phyloP scores from a whole-genome alignment of 225 moss, liverwort and hornwort genomes.

The Sphagnum tenellum region DNA sequence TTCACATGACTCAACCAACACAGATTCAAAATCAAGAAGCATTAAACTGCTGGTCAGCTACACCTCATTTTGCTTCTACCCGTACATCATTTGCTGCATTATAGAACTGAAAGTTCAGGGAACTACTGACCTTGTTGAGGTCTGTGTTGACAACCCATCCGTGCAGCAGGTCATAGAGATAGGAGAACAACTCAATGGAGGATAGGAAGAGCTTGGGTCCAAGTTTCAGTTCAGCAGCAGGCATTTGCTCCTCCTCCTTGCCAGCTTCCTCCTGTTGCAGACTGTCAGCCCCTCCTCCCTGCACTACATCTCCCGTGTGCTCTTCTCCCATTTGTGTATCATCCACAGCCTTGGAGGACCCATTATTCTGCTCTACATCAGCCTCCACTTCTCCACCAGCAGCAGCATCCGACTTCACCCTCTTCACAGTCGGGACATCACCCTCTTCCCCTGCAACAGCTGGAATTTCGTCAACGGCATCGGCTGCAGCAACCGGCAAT shows the following conservation, averaged over 20 bases:
- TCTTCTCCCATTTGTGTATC: constrained; percentile 2
- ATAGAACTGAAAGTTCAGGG: too few relatives aligned
- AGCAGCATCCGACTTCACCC: constrained; percentile 15
- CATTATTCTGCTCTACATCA: constrained; percentile 1
- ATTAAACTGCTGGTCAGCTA: too few relatives aligned
- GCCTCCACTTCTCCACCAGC: constrained; percentile 1
- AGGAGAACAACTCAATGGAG: constrained; percentile 75
- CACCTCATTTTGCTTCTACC: too few relatives aligned
- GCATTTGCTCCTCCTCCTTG: constrained; percentile 2
- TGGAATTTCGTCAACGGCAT: background rate
- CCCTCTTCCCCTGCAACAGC: too few relatives aligned
- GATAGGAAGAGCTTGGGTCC: constrained; percentile 72
- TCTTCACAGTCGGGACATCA: constrained; percentile 15
- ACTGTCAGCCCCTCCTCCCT: background rate
- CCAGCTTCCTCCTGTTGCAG: constrained; percentile 4
- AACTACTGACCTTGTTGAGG: constrained; percentile 50
- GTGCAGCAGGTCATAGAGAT: constrained; percentile 85
- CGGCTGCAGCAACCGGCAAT: background rate
- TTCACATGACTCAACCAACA: too few relatives aligned
- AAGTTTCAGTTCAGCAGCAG: constrained; percentile 23
- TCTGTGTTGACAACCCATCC: constrained; percentile 62
- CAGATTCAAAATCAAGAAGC: too few relatives aligned
- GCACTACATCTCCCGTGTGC: background rate
- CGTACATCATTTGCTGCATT: too few relatives aligned
- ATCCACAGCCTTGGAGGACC: background rate